These are phyloP conservation scores for Pseudogymnoascus verrucosus DNA, from an alignment of 2,329 filamentous ascomycete genomes.

Conservation along the genomic window DNA sequence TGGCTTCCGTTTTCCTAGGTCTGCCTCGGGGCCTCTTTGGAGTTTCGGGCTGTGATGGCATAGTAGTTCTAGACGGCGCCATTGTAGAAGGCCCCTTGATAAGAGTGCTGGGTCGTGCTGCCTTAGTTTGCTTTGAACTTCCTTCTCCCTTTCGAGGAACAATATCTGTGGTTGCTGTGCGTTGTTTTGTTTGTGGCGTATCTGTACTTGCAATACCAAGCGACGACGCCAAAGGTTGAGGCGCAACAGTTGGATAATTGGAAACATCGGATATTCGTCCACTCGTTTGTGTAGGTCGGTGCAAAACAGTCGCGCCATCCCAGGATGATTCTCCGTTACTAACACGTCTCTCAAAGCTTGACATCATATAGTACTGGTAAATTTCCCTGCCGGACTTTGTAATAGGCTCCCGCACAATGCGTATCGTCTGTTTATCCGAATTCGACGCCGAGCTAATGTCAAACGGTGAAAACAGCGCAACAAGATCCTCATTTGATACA, in stretches of 20 bases:
- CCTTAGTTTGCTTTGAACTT: not conserved
- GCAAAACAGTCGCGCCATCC: not conserved
- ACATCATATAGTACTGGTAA: not conserved
- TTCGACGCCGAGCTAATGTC: not conserved
- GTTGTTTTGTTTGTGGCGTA: not conserved
- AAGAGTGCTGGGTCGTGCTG: not conserved
- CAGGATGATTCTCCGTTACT: not conserved
- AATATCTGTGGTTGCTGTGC: not conserved
- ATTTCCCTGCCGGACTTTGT: not conserved
- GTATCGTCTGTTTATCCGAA: not conserved
- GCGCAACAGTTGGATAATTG: not conserved
- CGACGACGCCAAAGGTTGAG: not conserved
- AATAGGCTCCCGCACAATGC: slow-evolving; percentile 5
- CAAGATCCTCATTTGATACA: not conserved
- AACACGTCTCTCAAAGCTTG: slow-evolving; percentile 2
- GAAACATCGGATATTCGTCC: not conserved
- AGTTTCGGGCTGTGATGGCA: not conserved
- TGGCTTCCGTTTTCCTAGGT: not conserved
- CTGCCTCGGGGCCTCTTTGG: slow-evolving; percentile 2
- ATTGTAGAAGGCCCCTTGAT: not conserved
- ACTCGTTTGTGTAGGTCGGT: slow-evolving; percentile 7
- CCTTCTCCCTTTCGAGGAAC: not conserved
- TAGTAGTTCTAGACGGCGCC: not conserved
- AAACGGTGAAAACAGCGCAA: not conserved
- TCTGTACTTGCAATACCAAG: not conserved